A percentile compares a stretch with the other conserved stretches of the same genome.
These are phyloP conservation scores for Bruguiera sexangula DNA, from an alignment of 345 rosid species.

Conservation along the genomic window DNA sequence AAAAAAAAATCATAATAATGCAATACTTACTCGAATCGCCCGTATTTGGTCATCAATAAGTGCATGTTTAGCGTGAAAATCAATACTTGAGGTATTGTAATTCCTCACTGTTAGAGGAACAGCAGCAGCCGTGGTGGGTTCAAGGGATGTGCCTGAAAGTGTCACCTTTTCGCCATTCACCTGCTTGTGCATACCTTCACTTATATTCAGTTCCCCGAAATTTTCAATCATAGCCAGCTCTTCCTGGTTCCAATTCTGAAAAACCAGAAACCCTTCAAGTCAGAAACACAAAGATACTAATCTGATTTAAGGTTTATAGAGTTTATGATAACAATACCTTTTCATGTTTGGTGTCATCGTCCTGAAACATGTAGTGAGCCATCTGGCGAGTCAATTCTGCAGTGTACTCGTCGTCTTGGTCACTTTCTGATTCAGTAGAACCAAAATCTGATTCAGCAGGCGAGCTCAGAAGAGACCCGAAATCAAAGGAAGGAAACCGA, in stretches of 20 bases:
- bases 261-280: neutral
- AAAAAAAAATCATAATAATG: neutral
- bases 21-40: conserved; percentile 45
- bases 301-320: neutral
- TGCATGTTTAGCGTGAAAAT: conserved; percentile 48
- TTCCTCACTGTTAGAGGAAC: conserved; percentile 5
- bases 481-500: conserved; percentile 26
- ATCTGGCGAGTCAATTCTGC: conserved; percentile 76
- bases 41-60: conserved; percentile 56
- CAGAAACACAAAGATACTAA: neutral
- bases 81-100: conserved; percentile 1
- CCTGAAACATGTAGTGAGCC: conserved; percentile 67
- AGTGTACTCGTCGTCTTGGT: conserved; percentile 49
- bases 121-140: conserved; percentile 9
- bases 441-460: conserved; percentile 30
- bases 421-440: conserved; percentile 36
- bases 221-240: conserved; percentile 17
- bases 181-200: conserved; percentile 14
- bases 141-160: neutral
- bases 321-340: neutral
- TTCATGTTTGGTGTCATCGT: conserved; percentile 30
- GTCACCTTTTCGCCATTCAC: conserved; percentile 1
- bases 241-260: conserved; percentile 36
- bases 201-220: conserved; percentile 34
- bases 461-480: conserved; percentile 24